phyloP scores from a whole-genome alignment of 2,329 filamentous ascomycete species.

The Trichoderma atrobrunneum region DNA sequence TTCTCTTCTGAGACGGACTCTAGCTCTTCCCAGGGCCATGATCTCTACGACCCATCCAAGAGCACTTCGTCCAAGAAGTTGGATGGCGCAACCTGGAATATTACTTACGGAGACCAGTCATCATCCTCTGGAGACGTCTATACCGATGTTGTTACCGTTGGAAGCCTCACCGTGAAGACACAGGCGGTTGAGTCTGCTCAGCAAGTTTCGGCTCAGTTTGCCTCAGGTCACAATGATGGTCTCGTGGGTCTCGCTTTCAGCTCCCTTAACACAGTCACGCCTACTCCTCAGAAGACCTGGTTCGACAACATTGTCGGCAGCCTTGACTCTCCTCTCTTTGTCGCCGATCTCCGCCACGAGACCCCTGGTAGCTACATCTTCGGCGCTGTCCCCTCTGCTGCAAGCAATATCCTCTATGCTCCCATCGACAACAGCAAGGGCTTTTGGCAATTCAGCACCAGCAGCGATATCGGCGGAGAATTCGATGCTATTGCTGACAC shows the following conservation, averaged over 20 bases:
- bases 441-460: conserved; percentile 53
- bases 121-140: conserved; percentile 43
- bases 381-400: conserved; percentile 61
- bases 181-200: conserved; percentile 45
- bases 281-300: conserved; percentile 43
- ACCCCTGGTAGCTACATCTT: conserved; percentile 66
- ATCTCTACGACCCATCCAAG: conserved; percentile 37
- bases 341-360: conserved; percentile 60
- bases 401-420: conserved; percentile 58
- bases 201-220: conserved; percentile 41
- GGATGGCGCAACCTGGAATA: conserved; percentile 39
- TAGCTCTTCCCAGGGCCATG: conserved; percentile 38
- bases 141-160: conserved; percentile 41
- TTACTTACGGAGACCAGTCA: conserved; percentile 45
- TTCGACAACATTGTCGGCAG: conserved; percentile 33
- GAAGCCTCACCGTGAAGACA: conserved; percentile 37
- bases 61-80: conserved; percentile 39
- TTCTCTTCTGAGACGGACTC: conserved; percentile 44
- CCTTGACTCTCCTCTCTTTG: conserved; percentile 52
- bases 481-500: conserved; percentile 53
- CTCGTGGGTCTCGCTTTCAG: conserved; percentile 45
- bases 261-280: conserved; percentile 42
- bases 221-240: conserved; percentile 41
- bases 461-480: conserved; percentile 22
- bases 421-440: conserved; percentile 59